Evolutionary conservation across 179 eudicot species (phyloP).

Genomic region (Pouteria campechiana): DNA sequence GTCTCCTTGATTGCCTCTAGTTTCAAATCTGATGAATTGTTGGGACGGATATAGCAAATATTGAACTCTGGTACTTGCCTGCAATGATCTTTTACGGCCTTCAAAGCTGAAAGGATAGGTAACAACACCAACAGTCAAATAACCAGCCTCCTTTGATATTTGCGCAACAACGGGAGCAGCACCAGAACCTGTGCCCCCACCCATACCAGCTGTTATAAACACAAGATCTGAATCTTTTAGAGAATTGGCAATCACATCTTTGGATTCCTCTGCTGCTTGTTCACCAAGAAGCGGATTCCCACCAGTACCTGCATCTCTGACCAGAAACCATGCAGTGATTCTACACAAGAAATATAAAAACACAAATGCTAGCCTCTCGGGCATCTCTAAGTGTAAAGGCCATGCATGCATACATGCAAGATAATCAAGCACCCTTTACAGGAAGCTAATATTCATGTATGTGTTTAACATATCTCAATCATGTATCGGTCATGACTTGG

Average conservation of each 20-base stretch:
- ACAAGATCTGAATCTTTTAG: constrained; percentile 96
- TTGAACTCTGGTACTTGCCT: constrained; percentile 77
- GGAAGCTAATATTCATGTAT: too few species aligned
- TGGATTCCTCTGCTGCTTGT: constrained; percentile 97
- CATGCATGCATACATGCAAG: too few species aligned
- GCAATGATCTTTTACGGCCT: constrained; percentile 90
- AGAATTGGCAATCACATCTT: constrained; percentile 72
- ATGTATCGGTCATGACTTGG: too few species aligned
- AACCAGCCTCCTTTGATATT: constrained; percentile 87
- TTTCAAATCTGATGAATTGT: too few species aligned
- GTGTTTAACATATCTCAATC: too few species aligned
- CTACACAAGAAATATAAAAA: neutral
- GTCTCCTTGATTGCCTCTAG: too few species aligned
- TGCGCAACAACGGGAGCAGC: constrained; percentile 97
- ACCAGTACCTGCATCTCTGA: constrained; percentile 71
- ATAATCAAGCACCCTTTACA: too few species aligned
- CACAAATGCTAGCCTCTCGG: neutral
- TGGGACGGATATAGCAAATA: too few species aligned
- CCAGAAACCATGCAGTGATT: constrained; percentile 6
- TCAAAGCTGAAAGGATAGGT: constrained; percentile 97
- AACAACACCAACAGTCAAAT: constrained; percentile 94
- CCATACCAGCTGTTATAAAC: constrained; percentile 98
- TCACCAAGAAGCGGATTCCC: constrained; percentile 96
- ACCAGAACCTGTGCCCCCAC: constrained; percentile 99
- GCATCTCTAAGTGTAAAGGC: too few species aligned